Conservation (phyloP, 306 rosid species). For the Urtica urens region DNA sequence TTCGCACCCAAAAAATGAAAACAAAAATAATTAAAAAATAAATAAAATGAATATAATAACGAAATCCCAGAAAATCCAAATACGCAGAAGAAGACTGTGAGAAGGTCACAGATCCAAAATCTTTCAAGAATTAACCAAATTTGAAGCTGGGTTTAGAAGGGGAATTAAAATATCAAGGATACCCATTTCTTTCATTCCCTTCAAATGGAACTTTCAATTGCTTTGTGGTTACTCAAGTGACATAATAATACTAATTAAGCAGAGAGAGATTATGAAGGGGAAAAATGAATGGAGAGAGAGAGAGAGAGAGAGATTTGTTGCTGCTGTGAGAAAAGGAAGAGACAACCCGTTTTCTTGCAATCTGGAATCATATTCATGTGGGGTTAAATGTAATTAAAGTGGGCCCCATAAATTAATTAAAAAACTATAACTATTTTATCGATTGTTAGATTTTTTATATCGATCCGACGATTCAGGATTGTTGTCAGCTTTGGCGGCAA, state of each 20-base stretch:
- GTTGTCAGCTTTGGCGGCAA: conserved; percentile 35
- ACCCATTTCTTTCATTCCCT: conserved; percentile 3
- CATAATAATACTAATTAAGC: not conserved
- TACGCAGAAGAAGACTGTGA: conserved; percentile 3
- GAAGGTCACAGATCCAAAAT: conserved; percentile 2
- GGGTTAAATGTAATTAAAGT: conserved; percentile 29
- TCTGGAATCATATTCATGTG: conserved; percentile 37
- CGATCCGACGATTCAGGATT: conserved; percentile 29
- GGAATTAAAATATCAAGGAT: conserved; percentile 6
- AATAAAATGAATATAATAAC: conserved; percentile 1
- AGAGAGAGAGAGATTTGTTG: conserved; percentile 27
- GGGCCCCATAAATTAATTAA: conserved; percentile 24
- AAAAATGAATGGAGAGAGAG: conserved; percentile 11
- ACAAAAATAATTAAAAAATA: not conserved
- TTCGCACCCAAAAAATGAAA: conserved; percentile 9
- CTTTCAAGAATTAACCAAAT: conserved; percentile 20
- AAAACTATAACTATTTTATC: too few relatives aligned
- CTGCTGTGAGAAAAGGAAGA: conserved; percentile 1
- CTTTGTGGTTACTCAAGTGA: conserved; percentile 40
- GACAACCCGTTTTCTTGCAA: conserved; percentile 22
- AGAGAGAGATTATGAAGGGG: conserved; percentile 1
- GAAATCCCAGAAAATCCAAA: conserved; percentile 20
- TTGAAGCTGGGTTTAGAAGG: conserved; percentile 11
- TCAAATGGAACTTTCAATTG: conserved; percentile 35
- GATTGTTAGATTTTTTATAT: not conserved